Base-by-base conservation (phyloP, 129 eudicot genomes). In the Lactuca sativa region DNA sequence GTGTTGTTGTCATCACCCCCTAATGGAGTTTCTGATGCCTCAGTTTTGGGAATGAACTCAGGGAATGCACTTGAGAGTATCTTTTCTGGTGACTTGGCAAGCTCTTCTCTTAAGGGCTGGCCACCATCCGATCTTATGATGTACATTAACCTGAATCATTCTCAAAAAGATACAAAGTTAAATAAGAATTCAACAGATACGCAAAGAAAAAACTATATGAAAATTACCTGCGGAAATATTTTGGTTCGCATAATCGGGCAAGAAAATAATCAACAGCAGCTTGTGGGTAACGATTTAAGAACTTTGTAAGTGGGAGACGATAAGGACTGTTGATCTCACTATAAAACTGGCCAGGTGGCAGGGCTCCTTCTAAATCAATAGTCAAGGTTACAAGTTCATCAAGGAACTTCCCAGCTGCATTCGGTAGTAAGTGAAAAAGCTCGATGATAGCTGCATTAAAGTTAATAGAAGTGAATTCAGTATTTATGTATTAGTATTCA, bases 241-340 rank as follows among this genome's bases (percentile, higher is more conserved):
- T 93, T 12, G 90, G 97, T 70, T 93, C 93, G 73, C 82, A 74
- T 71, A 93, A 81, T 16, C 97, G 92, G 70, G 99, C 85, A 81
- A 93, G 99, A 72, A 93, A 93, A 75, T 93, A 93, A 78, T 93
- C 99, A 17, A 93, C 95, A 17, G 97, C 99, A 31, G 85, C 90
- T 44, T 93, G 81, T 48, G 99, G 93, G 69, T 90, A 93, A 17
- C 92, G 88, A 72, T 93, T 93, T 14, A 93, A 82, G 73, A 90
- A 93, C 64, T 93, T 93, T 6, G 99, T 90, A 30, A 93, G 85
- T 31, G 99, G 99, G 52, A 90, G 90, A 62, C 99, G 90, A 77
- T 93, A 93, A 32, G 99, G 99, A 80, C 99, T 93, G 78, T 93
- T 93, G 74, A 90, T 93, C 91, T 93, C 99, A 69, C 99, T 93